Base-by-base conservation (phyloP, 306 rosid species). In the Dicorynia guianensis region DNA sequence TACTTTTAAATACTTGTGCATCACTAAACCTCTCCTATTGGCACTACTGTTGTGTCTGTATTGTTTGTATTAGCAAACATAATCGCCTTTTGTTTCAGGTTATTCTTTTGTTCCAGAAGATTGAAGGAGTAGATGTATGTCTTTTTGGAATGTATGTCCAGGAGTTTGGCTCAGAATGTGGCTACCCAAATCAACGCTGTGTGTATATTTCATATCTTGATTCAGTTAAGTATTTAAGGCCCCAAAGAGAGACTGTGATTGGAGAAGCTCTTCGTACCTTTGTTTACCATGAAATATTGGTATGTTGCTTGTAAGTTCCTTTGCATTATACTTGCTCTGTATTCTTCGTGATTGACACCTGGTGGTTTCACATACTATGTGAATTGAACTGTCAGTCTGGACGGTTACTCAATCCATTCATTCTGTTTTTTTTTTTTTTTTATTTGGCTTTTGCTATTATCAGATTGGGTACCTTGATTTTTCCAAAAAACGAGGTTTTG, bases 251-350 rank as follows among this genome's bases (percentile, higher is more conserved):
- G 42, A 19, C 87, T 4, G 20, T 17, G 30, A 60, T 63, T 20
- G 89, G 89, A 74, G 93, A 85, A 82, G 84, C 93, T 66, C 92
- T 89, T 53, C 92, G 97, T 10, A 89, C 93, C 10, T 81, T 89
- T 35, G 90, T 86, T 74, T 92, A 89, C 69, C 96, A 92, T 56
- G 93, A 92, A 80, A 81, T 92, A 64, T 13, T 92, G 90, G 93
- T 88, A 78, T 15, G 70, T 60, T 67, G 59, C 15, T 72, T 66
- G 2, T 44, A 67, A 47, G 52, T 54, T 43, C 3, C 17, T 59
- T 50, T 57, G 14, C 63, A 30, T 18, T 33, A 55, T 50, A 4
- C 58, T 59, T 72, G 10, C 74, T 67, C 5, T 49, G 0, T 56
- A 0, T 39, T 53, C 58, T 25, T 25, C 36, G 11, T 44, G 56